Percentiles rank a stretch among this genome's conserved stretches.
Evolutionary conservation across 371 early-diverging fungal species (phyloP).

Genomic region (Mucor plumbeus): DNA sequence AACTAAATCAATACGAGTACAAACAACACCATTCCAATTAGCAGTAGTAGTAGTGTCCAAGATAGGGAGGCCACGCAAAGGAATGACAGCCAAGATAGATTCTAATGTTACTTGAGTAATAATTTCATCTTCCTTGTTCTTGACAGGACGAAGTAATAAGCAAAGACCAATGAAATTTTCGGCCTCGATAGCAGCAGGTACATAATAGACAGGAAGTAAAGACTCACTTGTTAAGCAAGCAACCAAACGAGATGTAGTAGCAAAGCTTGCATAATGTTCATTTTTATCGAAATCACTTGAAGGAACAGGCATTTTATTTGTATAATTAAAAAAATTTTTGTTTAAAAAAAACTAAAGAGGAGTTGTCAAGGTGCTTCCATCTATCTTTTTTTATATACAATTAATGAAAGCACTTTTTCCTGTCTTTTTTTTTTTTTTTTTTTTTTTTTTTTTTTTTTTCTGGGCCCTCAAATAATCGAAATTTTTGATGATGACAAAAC

Average conservation of each 20-base stretch:
- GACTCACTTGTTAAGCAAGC: slow-evolving; percentile 66
- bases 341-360: neutral
- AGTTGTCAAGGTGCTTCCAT: neutral
- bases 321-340: no score
- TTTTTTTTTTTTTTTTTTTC: no score
- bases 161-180: slow-evolving; percentile 28
- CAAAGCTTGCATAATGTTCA: slow-evolving; percentile 51
- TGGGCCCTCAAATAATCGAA: slow-evolving; percentile 1
- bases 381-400: neutral
- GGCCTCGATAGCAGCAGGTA: slow-evolving; percentile 19
- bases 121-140: slow-evolving; percentile 11
- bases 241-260: slow-evolving; percentile 66
- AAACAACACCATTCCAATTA: slow-evolving; percentile 31
- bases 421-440: no score
- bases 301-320: slow-evolving; percentile 27
- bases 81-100: slow-evolving; percentile 45
- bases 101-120: slow-evolving; percentile 18
- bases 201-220: slow-evolving; percentile 52
- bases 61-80: slow-evolving; percentile 49
- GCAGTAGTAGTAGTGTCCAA: slow-evolving; percentile 17
- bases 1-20: slow-evolving; percentile 42
- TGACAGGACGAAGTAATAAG: slow-evolving; percentile 26
- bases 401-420: neutral
- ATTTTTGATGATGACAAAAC: slow-evolving; percentile 10
- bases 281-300: slow-evolving; percentile 33